phyloP scores from a whole-genome alignment of 2,329 filamentous ascomycete genomes.

The Fusarium decemcellulare region DNA sequence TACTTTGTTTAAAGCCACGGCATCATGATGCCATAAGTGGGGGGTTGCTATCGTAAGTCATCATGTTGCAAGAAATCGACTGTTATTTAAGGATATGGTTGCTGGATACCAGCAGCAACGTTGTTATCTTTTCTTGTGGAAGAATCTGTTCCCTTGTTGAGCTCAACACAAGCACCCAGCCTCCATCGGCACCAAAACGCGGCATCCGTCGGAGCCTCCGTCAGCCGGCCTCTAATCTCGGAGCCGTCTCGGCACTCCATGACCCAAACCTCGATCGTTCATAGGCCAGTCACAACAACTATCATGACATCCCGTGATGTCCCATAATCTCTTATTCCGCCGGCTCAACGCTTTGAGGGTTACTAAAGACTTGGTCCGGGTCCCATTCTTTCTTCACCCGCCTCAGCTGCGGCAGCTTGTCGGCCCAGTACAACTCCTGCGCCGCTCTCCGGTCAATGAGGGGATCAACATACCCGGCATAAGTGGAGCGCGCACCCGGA shows the following conservation, averaged over 20 bases:
- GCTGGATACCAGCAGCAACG: too few species aligned
- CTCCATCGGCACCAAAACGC: conserved; percentile 31
- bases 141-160: neutral
- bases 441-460: conserved; percentile 56
- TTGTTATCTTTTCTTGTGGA: neutral
- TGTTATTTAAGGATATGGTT: too few species aligned
- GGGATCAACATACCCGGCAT: conserved; percentile 75
- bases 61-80: neutral
- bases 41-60: conserved; percentile 1
- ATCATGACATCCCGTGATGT: conserved; percentile 8
- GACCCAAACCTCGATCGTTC: conserved; percentile 8
- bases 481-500: conserved; percentile 62
- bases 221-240: neutral
- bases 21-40: neutral
- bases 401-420: conserved; percentile 51
- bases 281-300: neutral
- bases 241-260: conserved; percentile 18
- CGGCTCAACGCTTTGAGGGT: conserved; percentile 52
- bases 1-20: neutral
- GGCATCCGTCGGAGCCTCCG: conserved; percentile 19
- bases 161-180: conserved; percentile 11
- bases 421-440: conserved; percentile 56
- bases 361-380: conserved; percentile 56
- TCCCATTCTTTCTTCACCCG: conserved; percentile 54
- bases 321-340: conserved; percentile 50